Base-by-base conservation (phyloP, 1,284 basidiomycete species). In the Ceratobasidium sp. region DNA sequence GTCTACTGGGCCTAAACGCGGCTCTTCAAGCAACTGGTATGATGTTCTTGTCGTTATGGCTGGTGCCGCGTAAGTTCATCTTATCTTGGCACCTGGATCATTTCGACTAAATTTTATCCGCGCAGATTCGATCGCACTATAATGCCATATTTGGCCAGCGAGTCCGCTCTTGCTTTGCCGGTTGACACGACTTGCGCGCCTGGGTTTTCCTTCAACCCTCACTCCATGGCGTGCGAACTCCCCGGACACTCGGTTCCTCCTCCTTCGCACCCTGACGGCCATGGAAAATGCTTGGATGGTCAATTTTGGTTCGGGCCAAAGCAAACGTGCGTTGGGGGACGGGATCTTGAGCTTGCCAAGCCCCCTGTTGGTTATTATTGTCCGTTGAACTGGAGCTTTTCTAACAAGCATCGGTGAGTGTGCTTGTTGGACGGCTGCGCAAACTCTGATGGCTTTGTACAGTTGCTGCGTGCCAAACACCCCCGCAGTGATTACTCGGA, bases 251-350 rank as follows among this genome's bases (percentile, higher is more conserved):
- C 19, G 2, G 1, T 52, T 9, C 62, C 62, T 29, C 2, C 7
- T 17, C 51, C 68, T 7, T 57, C 54, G 15, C 68, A 59, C 34
- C 52, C 68, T 1, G n/a, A 44, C 17, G 37, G 46, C 0, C 68
- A 70, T 29, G 68, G 68, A 43, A 37, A 17, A 59, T 70, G 68
- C 22, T 6, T 37, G n/a, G 54, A 57, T 7, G 34, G 54, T 25
- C 52, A 70, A n/a, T 70, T 70, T 32, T 70, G 68, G 68, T 70
- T 70, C 54, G 68, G 68, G n/a, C 68, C 68, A 22, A 70, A 57
- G 46, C 68, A 70, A 43, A 44, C 11, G 3, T 70, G 68, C 22
- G 19, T 70, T 57, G 68, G 54, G 9, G 54, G 29, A 32, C 25
- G 9, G 5, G 34, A n/a, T 37, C 37, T 15, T 40, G 19, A 57